Percentiles rank a stretch among this genome's conserved stretches.
Evolutionary conservation across 495 filamentous ascomycete species (phyloP).

Genomic region (Stereocaulon alpinum): DNA sequence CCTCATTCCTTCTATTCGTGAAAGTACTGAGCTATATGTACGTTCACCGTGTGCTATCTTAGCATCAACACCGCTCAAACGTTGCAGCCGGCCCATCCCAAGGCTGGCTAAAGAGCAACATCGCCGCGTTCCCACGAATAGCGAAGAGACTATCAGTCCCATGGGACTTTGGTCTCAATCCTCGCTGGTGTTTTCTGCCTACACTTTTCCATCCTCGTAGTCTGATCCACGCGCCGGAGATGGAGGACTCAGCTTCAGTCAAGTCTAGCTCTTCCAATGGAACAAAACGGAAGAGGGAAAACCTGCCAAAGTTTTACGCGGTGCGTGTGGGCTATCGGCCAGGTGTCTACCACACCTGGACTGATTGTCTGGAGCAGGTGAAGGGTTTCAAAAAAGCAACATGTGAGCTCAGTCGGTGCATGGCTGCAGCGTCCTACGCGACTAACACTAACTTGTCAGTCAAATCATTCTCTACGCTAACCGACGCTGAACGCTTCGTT

Average conservation of each 20-base stretch:
- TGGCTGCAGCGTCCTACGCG: not conserved
- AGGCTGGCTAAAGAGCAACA: not conserved
- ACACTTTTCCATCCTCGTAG: not conserved
- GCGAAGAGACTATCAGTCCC: not conserved
- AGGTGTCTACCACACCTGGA: constrained; percentile 80
- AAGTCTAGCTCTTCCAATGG: constrained; percentile 32
- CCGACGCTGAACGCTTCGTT: constrained; percentile 71
- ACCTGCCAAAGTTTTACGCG: constrained; percentile 70
- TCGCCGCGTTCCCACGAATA: not conserved
- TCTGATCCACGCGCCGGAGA: not conserved
- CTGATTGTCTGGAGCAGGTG: constrained; percentile 69
- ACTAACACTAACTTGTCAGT: constrained; percentile 38
- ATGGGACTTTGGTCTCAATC: not conserved
- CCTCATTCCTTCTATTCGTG: too few relatives aligned
- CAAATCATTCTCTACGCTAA: constrained; percentile 68
- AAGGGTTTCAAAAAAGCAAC: constrained; percentile 75
- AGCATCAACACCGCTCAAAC: not conserved
- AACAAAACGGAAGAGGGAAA: constrained; percentile 53
- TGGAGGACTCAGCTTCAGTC: constrained; percentile 17
- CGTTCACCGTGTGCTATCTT: not conserved
- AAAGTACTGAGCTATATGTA: too few relatives aligned
- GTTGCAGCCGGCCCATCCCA: not conserved
- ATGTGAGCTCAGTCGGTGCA: constrained; percentile 46
- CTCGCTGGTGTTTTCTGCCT: not conserved
- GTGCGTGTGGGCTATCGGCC: constrained; percentile 68